Base-by-base conservation (phyloP, 2,329 filamentous ascomycete genomes). In the Nemania serpens region DNA sequence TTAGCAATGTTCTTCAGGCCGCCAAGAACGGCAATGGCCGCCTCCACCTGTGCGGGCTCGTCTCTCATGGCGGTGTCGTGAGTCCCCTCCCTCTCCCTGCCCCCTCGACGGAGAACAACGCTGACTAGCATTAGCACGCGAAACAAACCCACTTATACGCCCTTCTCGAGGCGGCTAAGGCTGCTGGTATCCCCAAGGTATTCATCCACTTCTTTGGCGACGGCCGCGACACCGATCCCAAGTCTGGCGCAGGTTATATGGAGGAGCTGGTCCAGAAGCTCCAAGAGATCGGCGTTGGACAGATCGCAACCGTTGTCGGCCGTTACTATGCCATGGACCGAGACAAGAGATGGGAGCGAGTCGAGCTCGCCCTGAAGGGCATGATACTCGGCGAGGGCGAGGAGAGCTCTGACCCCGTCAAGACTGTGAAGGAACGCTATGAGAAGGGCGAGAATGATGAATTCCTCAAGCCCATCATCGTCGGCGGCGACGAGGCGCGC, bases 151-250 rank as follows among this genome's bases (percentile, higher is more conserved):
- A 99, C 77, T 84, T 99, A 61, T 91, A 95, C 74, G 89, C 88
- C 59, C 86, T 99, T 39, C 86, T 99, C 68, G 86, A 90, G 76
- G 91, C 95, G 39, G 95, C 95, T 73, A 97, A 97, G 84, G 88
- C 91, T 71, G 88, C 91, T 73, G 87, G 86, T 49, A 86, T 99
- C 36, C 91, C 93, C 69, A 84, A 98, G 72, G 93, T 99, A 71
- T 98, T 90, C 82, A 96, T 99, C 74, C 95, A 99, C 85, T 98
- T 98, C 86, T 98, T 99, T 75, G 95, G 92, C 66, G 95, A 99
- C 78, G 95, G 95, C 70, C 91, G 95, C 76, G 95, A 99, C 75
- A 98, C 94, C 68, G 95, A 99, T 76, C 95, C 95, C 75, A 97
- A 97, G 85, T 97, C 92, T 62, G 90, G 91, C 58, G 88, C 87